A percentile compares a stretch with the other conserved stretches of the same genome.
These are phyloP conservation scores for Lepiota brunneoincarnata DNA, from an alignment of 768 basidiomycete species.

Conservation along the genomic window DNA sequence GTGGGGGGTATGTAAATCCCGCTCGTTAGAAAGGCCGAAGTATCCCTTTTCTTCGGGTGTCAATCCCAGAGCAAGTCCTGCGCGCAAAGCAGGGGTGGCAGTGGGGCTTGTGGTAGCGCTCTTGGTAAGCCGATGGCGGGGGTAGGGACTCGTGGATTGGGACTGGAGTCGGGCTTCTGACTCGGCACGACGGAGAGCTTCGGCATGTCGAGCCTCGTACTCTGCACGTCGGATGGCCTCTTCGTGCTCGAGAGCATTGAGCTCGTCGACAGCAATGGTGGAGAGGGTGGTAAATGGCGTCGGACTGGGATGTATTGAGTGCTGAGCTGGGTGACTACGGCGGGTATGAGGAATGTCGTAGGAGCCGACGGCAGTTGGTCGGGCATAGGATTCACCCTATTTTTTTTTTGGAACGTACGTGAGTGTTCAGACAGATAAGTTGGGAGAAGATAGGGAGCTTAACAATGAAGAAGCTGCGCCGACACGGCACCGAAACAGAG, in stretches of 20 bases:
- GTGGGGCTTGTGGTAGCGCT: slow-evolving; percentile 63
- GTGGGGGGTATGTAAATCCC: slow-evolving; percentile 24
- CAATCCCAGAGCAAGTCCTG: slow-evolving; percentile 21
- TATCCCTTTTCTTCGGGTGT: slow-evolving; percentile 36
- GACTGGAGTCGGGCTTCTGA: slow-evolving; percentile 54
- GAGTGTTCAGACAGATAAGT: background rate
- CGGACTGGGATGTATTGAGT: slow-evolving; percentile 21
- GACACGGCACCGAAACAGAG: slow-evolving; percentile 8
- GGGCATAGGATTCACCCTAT: slow-evolving; percentile 56
- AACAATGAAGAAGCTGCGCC: slow-evolving; percentile 9
- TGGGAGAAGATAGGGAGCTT: slow-evolving; percentile 8
- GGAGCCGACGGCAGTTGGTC: slow-evolving; percentile 49
- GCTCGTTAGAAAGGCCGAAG: slow-evolving; percentile 37
- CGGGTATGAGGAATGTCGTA: slow-evolving; percentile 41
- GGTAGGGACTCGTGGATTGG: slow-evolving; percentile 20
- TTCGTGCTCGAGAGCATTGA: slow-evolving; percentile 83
- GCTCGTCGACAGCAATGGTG: slow-evolving; percentile 81
- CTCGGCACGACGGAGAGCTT: slow-evolving; percentile 67
- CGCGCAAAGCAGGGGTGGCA: slow-evolving; percentile 37
- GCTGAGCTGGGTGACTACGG: slow-evolving; percentile 20
- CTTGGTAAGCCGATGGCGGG: slow-evolving; percentile 40
- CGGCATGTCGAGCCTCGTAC: slow-evolving; percentile 77
- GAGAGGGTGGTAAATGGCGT: slow-evolving; percentile 69
- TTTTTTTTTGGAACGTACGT: slow-evolving; percentile 6
- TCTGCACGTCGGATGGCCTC: slow-evolving; percentile 86